Conservation (phyloP, 1,139 yeast species). For the Pichia sp. region DNA sequence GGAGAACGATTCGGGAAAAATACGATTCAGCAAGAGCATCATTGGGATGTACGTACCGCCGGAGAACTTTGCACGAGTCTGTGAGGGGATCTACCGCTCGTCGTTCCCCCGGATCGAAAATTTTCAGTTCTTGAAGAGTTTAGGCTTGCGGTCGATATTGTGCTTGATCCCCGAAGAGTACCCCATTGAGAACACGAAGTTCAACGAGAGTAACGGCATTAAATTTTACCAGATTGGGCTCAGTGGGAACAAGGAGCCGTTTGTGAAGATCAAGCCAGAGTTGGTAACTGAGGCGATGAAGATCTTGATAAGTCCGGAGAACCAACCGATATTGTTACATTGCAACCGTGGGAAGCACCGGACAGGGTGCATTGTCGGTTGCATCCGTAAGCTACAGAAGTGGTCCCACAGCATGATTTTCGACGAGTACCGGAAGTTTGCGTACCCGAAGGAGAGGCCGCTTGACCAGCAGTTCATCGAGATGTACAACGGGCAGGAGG, state of each 20-base stretch:
- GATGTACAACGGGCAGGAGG: slow-evolving; percentile 66
- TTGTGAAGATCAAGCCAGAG: slow-evolving; percentile 76
- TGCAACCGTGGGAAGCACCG: slow-evolving; percentile 96
- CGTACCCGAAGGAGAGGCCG: slow-evolving; percentile 92
- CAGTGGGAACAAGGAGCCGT: slow-evolving; percentile 95
- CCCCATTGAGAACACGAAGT: slow-evolving; percentile 69
- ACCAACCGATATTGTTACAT: slow-evolving; percentile 88
- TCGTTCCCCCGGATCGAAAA: slow-evolving; percentile 86
- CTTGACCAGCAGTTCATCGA: slow-evolving; percentile 95
- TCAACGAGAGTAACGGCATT: slow-evolving; percentile 58
- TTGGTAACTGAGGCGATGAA: slow-evolving; percentile 77
- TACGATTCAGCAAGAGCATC: slow-evolving; percentile 13
- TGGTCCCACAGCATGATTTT: slow-evolving; percentile 94
- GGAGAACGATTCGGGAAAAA: slow-evolving; percentile 11
- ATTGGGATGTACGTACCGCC: slow-evolving; percentile 54
- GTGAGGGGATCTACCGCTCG: slow-evolving; percentile 75
- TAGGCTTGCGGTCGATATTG: slow-evolving; percentile 68
- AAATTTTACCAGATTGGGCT: slow-evolving; percentile 81
- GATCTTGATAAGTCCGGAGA: slow-evolving; percentile 73
- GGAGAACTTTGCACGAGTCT: slow-evolving; percentile 85
- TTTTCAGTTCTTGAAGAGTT: slow-evolving; percentile 57
- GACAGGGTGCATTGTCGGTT: slow-evolving; percentile 94
- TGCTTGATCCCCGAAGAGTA: slow-evolving; percentile 90
- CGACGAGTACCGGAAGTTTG: slow-evolving; percentile 90
- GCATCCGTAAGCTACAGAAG: slow-evolving; percentile 77